Conservation (phyloP, 2,329 filamentous ascomycete genomes). For the Helotiales sp. region DNA sequence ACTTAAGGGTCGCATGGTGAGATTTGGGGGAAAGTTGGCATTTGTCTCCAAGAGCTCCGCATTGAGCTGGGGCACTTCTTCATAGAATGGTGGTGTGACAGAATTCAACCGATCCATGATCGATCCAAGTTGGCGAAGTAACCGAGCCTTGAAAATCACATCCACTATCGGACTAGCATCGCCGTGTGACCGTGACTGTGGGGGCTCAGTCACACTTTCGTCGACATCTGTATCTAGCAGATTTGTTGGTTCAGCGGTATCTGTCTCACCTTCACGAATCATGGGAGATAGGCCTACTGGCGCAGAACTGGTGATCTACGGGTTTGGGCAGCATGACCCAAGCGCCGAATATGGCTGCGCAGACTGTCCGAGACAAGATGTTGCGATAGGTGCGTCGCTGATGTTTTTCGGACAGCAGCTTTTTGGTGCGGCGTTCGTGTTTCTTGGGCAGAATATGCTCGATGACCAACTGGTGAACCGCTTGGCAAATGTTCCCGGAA, state of each 20-base stretch:
- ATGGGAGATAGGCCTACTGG: constrained; percentile 42
- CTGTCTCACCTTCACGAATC: constrained; percentile 47
- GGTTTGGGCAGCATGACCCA: constrained; percentile 52
- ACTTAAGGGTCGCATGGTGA: neutral
- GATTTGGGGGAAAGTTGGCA: neutral
- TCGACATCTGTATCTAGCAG: neutral
- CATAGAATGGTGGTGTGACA: constrained; percentile 53
- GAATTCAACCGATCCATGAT: constrained; percentile 57
- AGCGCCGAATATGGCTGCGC: constrained; percentile 51
- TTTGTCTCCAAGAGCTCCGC: neutral
- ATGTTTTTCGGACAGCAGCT: constrained; percentile 16
- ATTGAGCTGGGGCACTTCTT: constrained; percentile 31
- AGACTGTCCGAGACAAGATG: constrained; percentile 53
- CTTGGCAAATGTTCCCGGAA: constrained; percentile 20
- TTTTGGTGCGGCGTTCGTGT: constrained; percentile 55
- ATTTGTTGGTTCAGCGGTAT: constrained; percentile 1
- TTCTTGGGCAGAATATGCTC: constrained; percentile 56
- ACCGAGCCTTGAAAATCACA: constrained; percentile 47
- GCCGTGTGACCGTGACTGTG: neutral
- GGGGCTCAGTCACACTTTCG: neutral
- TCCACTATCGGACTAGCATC: neutral
- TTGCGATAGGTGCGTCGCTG: constrained; percentile 50
- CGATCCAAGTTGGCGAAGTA: constrained; percentile 43
- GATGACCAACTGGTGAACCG: constrained; percentile 50
- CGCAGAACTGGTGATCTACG: constrained; percentile 31